Evolutionary conservation across 306 rosid species (phyloP), one percentile per base, ranked within the genome.

Genomic region (Vigna mungo): DNA sequence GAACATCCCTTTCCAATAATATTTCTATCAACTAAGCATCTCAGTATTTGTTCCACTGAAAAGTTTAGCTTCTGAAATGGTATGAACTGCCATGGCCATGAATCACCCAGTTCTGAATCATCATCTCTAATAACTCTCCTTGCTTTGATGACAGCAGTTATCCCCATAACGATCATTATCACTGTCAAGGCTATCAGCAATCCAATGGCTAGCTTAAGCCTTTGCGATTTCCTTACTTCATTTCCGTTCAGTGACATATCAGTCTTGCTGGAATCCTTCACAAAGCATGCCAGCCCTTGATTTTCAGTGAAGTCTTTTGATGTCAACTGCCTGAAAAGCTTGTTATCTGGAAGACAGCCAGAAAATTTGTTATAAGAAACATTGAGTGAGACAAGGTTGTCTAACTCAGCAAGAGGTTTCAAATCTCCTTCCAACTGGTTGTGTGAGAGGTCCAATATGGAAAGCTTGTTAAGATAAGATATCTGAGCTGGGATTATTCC

Each of bases 61-160:
- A 95, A 86, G 37, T 77, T 90, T n/a, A 95, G 90, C 82, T 92
- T 95, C 82, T 95, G 97, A 87, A 92, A 95, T 41, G 93, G 99
- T 75, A 91, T 92, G 78, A 90, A 89, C 53, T 95, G 92, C 99
- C 99, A 95, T 13, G 96, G 83, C 97, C 93, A 89, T 7, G 93
- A 85, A 77, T 88, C 91, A 27, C 96, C 97, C 78, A 90, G 47
- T 51, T 94, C 97, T 2, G 96, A 92, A 59, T 92, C 96, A 44
- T 89, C 91, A 23, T 92, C 90, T 75, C 79, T 66, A 17, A 88
- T 76, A 23, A 81, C 74, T 61, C 77, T 88, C 68, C 85, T 81
- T 8, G 96, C 97, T 85, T 91, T 87, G 74, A 89, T 71, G 83
- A 90, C 91, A n/a, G 96, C 97, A 51, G 86, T 70, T 25, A 89